Conservation (phyloP, 768 basidiomycete species). For the Solioccasus polychromus region DNA sequence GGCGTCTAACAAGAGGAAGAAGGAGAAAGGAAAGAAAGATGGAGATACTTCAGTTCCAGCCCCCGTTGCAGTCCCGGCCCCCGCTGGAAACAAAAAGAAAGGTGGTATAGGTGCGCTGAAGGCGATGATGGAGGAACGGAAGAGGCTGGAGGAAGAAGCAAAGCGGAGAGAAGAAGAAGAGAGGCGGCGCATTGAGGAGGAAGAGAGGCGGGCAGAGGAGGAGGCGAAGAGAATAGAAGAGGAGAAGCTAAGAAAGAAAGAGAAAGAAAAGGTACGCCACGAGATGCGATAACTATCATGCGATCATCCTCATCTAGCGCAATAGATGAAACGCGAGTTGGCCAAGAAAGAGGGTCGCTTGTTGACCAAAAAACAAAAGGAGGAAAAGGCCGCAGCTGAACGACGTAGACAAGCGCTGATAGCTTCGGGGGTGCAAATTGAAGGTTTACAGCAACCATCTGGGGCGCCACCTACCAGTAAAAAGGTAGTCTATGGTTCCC, state of each 20-base stretch:
- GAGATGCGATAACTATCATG: not conserved
- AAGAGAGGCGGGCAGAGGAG: slow-evolving; percentile 75
- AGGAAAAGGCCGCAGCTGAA: slow-evolving; percentile 88
- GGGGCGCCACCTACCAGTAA: slow-evolving; percentile 45
- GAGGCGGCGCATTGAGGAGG: slow-evolving; percentile 79
- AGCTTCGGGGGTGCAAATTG: slow-evolving; percentile 85
- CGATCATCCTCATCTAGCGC: not conserved
- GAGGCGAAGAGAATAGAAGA: slow-evolving; percentile 76
- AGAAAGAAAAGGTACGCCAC: slow-evolving; percentile 74
- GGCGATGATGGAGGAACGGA: slow-evolving; percentile 92
- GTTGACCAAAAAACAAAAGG: slow-evolving; percentile 97
- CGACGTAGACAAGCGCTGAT: slow-evolving; percentile 87
- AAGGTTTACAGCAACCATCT: slow-evolving; percentile 71
- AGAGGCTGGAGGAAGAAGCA: slow-evolving; percentile 82
- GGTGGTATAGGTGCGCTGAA: slow-evolving; percentile 78
- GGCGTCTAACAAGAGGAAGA: slow-evolving; percentile 88
- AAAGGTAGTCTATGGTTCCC: slow-evolving; percentile 79
- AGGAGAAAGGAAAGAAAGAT: slow-evolving; percentile 75
- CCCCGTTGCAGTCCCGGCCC: slow-evolving; percentile 32
- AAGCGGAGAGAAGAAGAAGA: slow-evolving; percentile 72
- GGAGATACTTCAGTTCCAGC: slow-evolving; percentile 46
- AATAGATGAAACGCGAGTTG: slow-evolving; percentile 80
- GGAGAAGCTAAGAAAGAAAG: slow-evolving; percentile 80
- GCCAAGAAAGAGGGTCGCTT: slow-evolving; percentile 93
- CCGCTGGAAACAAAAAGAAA: slow-evolving; percentile 62